Evolutionary conservation across 441 rosid species (phyloP), one percentile per base, ranked within the genome.

Genomic region (Eutrema salsugineum): DNA sequence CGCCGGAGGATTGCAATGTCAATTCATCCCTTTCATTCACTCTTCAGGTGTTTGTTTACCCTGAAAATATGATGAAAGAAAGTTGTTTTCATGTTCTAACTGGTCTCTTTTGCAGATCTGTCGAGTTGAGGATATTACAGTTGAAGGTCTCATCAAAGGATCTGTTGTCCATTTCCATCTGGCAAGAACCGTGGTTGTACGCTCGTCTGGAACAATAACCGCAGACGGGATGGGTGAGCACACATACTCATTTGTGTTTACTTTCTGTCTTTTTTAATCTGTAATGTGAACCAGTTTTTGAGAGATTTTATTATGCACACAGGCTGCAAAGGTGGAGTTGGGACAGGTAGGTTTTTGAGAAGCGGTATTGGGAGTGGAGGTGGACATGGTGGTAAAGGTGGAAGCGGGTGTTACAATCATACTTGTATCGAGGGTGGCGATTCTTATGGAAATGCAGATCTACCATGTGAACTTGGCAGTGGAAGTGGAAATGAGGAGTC

Each of bases 401-500:
- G 98, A 66, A 84, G 77, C 57, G 98, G 94, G 47, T 91, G 85
- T 80, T 83, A 83, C 79, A 83, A 93, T 63, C 94, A 92, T 77
- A 84, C 81, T 76, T 83, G 82, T 70, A 73, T 89, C 2, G 88
- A 84, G n/a, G 98, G 97, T 56, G 98, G 98, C 7, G 73, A 69
- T 64, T 42, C 85, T 46, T 93, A 93, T 79, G 98, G 98, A 67
- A 83, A 84, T 84, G 83, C 91, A 51, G 86, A 90, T 69, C 75
- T 93, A 80, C 98, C 98, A 22, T 93, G 98, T 85, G 98, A 93
- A 75, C 96, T 93, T 80, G 98, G 98, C 16, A 93, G 98, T 62
- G 98, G 98, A 64, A 93, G 97, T 81, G 98, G 98, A 76, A 80
- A 88, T 68, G 85, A 84, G 61, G 88, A 83, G 53, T 86, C 87